These are phyloP conservation scores for Phragmites australis DNA, from an alignment of 176 grass and related monocot species.

Conservation along the genomic window DNA sequence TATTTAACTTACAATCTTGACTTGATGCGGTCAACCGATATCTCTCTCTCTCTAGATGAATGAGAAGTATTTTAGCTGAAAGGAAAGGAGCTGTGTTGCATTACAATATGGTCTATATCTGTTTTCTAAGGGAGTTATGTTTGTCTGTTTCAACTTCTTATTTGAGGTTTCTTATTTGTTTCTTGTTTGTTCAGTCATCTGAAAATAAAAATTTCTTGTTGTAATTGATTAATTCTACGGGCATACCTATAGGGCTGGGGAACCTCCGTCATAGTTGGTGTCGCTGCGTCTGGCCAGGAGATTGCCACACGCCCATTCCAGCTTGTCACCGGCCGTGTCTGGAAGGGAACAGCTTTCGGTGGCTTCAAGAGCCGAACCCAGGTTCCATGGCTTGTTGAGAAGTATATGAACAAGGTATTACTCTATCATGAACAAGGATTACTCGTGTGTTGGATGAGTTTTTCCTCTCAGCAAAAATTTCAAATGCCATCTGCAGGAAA, in stretches of 20 bases:
- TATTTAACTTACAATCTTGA: too few relatives aligned
- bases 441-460: neutral
- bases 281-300: slow-evolving; percentile 95
- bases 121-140: too few relatives aligned
- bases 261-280: slow-evolving; percentile 85
- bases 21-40: too few relatives aligned
- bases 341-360: slow-evolving; percentile 97
- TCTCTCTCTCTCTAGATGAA: too few relatives aligned
- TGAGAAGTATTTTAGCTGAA: too few relatives aligned
- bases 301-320: slow-evolving; percentile 89
- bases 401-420: slow-evolving; percentile 95
- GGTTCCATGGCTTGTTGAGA: slow-evolving; percentile 95
- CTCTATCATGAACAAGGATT: neutral
- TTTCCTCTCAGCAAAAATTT: neutral
- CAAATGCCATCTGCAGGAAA: slow-evolving; percentile 53
- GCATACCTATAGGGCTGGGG: slow-evolving; percentile 84
- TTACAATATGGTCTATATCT: too few relatives aligned
- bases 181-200: neutral
- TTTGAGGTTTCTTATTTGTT: neutral
- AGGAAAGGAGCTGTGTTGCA: too few relatives aligned
- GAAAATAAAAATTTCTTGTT: neutral
- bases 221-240: neutral
- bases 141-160: too few relatives aligned
- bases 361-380: slow-evolving; percentile 97
- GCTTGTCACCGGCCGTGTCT: slow-evolving; percentile 88